Evolutionary conservation across 2,329 filamentous ascomycete genomes (phyloP).

Genomic region (Hypomyces perniciosus): DNA sequence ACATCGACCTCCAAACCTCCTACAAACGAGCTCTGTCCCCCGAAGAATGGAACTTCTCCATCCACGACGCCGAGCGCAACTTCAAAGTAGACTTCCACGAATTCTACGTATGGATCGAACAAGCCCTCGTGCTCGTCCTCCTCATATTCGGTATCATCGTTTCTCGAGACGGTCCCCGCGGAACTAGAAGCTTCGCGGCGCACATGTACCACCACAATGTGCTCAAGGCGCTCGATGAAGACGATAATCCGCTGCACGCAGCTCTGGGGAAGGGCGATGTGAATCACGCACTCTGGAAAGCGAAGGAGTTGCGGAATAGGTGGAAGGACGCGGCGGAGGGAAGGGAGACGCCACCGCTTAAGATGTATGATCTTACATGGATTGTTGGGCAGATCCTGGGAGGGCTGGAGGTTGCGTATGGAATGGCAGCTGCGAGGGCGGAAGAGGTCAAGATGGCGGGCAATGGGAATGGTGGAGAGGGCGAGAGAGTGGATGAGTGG

Average conservation of each 20-base stretch:
- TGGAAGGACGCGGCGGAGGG: conserved; percentile 63
- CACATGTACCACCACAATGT: conserved; percentile 68
- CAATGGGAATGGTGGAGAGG: conserved; percentile 4
- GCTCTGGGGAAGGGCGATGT: conserved; percentile 52
- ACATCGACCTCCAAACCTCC: conserved; percentile 51
- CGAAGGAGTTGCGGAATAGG: conserved; percentile 64
- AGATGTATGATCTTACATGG: conserved; percentile 54
- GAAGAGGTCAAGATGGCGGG: conserved; percentile 32
- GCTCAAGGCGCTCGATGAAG: conserved; percentile 53
- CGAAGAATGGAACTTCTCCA: conserved; percentile 27
- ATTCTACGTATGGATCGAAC: conserved; percentile 67
- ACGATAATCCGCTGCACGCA: conserved; percentile 48
- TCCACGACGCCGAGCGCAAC: conserved; percentile 54
- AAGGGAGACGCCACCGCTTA: conserved; percentile 36
- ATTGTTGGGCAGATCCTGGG: conserved; percentile 53
- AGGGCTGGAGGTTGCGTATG: conserved; percentile 54
- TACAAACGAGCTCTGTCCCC: conserved; percentile 46
- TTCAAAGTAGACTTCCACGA: conserved; percentile 77
- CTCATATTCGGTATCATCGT: conserved; percentile 56
- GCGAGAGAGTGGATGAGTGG: conserved; percentile 20
- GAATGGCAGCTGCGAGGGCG: conserved; percentile 43
- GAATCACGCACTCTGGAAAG: conserved; percentile 52
- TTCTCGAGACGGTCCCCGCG: conserved; percentile 19
- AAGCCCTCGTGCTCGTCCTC: conserved; percentile 62
- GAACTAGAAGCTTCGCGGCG: conserved; percentile 10